Base-by-base conservation (phyloP, 306 rosid genomes). In the Ochetophila trinervis region DNA sequence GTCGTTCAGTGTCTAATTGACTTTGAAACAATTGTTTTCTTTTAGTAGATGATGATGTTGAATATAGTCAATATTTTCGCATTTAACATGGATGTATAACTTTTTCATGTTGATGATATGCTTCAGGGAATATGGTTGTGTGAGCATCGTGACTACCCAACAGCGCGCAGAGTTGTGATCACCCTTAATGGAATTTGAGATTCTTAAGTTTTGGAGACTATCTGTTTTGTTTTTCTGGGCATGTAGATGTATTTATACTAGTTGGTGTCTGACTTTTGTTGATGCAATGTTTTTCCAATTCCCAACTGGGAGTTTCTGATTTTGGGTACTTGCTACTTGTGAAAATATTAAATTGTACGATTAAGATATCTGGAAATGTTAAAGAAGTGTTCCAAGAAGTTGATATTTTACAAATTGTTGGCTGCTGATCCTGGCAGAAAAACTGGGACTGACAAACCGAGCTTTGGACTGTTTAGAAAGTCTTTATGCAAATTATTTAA, bases 101-200 rank as follows among this genome's bases (percentile, higher is more conserved):
- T 6, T 34, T 30, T 17, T 37, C 60, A 36, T 48, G 5, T 63
- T n/a, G 12, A 16, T 16, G 63, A 30, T 57, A 22, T 83, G 59
- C 66, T 76, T 51, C 79, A 91, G 92, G 96, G 98, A 51, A 92
- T 92, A 82, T 89, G 96, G 98, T 87, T 87, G 21, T 89, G 96
- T 67, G 96, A 89, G 87, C 91, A 86, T 72, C 83, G 91, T 48
- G 91, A 89, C 74, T 58, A 63, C 67, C 89, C 96, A 40, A 76
- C 86, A 49, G 72, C 94, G 0, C 77, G 91, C 67, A 84, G 80
- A 49, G 79, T 89, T 58, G 94, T 87, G 62, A 77, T 85, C 70
- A 85, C 91, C 59, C 87, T 89, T 19, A 87, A 89, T 72, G 94
- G 94, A 74, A 85, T 83, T 30, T 89, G 76, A 86, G 73, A 65